Percentiles rank a stretch among this genome's conserved stretches.
phyloP scores from a whole-genome alignment of 2,329 filamentous ascomycete species.

The Fusarium sp. region DNA sequence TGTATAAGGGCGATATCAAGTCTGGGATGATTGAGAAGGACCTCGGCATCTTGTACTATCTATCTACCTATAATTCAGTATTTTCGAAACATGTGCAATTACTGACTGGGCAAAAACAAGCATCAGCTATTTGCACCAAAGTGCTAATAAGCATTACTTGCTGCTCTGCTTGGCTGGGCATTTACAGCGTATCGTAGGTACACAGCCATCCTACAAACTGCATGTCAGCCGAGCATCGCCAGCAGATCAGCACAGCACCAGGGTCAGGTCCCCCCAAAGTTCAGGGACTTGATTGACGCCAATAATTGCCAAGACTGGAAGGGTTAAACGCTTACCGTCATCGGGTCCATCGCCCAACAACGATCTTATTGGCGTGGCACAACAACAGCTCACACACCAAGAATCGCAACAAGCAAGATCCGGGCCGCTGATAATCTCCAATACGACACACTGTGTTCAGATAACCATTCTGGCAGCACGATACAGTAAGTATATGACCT shows the following conservation, averaged over 20 bases:
- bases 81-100: not conserved
- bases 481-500: conserved; percentile 7
- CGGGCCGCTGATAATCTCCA: conserved; percentile 8
- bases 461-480: not conserved
- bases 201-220: conserved; percentile 29
- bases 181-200: conserved; percentile 2
- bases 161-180: not conserved
- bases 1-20: not conserved
- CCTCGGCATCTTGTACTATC: not conserved
- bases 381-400: conserved; percentile 5
- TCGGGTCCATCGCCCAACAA: conserved; percentile 23
- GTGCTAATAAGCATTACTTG: not conserved
- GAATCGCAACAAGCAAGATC: conserved; percentile 30
- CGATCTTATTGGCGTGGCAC: conserved; percentile 1
- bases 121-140: not conserved
- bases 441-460: not conserved
- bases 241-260: conserved; percentile 31
- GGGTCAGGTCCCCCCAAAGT: conserved; percentile 22
- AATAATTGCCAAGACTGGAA: conserved; percentile 27
- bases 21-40: not conserved
- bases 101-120: not conserved
- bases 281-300: conserved; percentile 36
- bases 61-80: not conserved
- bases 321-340: conserved; percentile 32
- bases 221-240: conserved; percentile 36